Percentiles rank a stretch among this genome's conserved stretches.
Evolutionary conservation across 352 stramenopile genomes (phyloP).

Genomic region (Phytophthora crassamura): DNA sequence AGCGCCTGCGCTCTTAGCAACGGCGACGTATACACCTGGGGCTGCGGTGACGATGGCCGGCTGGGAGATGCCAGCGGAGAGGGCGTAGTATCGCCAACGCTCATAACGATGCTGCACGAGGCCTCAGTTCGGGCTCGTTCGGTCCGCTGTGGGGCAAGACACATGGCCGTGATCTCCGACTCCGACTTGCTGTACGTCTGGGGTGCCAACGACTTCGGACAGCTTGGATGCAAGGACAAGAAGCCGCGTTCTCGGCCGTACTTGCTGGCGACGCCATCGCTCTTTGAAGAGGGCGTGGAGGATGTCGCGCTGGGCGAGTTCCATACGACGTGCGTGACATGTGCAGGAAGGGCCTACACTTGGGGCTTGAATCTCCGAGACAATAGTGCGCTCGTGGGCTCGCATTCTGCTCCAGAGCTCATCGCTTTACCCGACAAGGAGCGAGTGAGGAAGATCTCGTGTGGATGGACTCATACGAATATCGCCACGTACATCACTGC

Average conservation of each 20-base stretch:
- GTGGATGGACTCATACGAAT: conserved; percentile 73
- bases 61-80: conserved; percentile 58
- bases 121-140: conserved; percentile 46
- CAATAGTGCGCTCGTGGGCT: conserved; percentile 50
- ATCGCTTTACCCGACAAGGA: conserved; percentile 48
- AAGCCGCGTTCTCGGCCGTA: conserved; percentile 47
- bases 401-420: conserved; percentile 36
- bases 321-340: conserved; percentile 68
- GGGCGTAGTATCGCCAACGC: conserved; percentile 42
- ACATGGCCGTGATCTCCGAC: conserved; percentile 76
- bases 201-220: conserved; percentile 83
- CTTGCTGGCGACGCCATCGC: conserved; percentile 47
- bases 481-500: conserved; percentile 51
- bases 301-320: conserved; percentile 78
- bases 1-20: conserved; percentile 78
- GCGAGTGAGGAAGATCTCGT: conserved; percentile 53
- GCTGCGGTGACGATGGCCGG: conserved; percentile 70
- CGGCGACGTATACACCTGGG: conserved; percentile 79
- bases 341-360: conserved; percentile 48
- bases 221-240: conserved; percentile 72
- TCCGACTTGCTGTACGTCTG: conserved; percentile 75
- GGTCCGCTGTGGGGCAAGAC: conserved; percentile 69
- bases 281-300: conserved; percentile 55
- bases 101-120: conserved; percentile 49
- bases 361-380: conserved; percentile 72